Evolutionary conservation across 768 basidiomycete species (phyloP), one percentile per base, ranked within the genome.

Genomic region (Obba rivulosa): DNA sequence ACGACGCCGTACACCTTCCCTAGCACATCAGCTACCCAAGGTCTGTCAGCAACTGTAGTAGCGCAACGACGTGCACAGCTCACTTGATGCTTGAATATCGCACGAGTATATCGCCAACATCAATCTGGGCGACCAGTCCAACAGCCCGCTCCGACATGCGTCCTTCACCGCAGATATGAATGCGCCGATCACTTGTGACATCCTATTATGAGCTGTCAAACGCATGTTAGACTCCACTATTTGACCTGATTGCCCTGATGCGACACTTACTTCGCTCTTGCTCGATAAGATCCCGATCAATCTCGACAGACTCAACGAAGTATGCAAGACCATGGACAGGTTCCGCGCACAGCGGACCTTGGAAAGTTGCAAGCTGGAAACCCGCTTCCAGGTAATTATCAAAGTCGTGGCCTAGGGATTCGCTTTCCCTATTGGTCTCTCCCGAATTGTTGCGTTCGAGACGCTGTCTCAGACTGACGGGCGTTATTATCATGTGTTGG

Each of bases 31-130:
- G 92, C 94, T 94, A 59, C 41, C 41, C 38, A 40, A 43, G 36
- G 38, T n/a, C 11, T 44, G 44, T 41, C 34, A 53, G 48, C 28
- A 52, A 34, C 56, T 44, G 61, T 49, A 25, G 22, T 31, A 34
- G 38, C 28, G 28, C 13, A 31, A 31, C 13, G 28, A 31, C 28
- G 5, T 31, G 28, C 28, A 31, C 13, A 13, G 75, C 90, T 62
- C 63, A 97, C 94, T 91, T 14, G 95, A 93, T 1, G 94, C 91
- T 69, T 97, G 96, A 46, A 99, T 98, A 61, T 98, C 94, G 66
- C 95, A 99, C 11, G 87, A 85, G 65, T 99, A 99, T 92, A 98
- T 98, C 0, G 96, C 96, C 56, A 99, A 72, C 83, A 94, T 90
- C 56, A 99, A 76, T 49, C 96, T 76, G 13, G 96, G 96, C 2